phyloP scores from a whole-genome alignment of 495 filamentous ascomycete genomes.

The Hypoxylon trugodes region DNA sequence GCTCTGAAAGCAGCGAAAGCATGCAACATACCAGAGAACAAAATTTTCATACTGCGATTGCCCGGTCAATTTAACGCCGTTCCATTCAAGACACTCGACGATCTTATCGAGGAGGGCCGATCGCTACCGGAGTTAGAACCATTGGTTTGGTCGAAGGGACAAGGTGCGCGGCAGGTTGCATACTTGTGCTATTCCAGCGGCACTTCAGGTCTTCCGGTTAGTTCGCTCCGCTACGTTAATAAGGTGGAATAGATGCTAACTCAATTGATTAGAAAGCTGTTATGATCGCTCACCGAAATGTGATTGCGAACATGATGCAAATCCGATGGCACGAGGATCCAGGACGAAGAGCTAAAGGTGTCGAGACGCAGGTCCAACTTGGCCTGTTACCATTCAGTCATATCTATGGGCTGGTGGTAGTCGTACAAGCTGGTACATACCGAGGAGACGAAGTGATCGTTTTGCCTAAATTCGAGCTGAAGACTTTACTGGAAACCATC shows the following conservation, averaged over 20 bases:
- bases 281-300: constrained; percentile 89
- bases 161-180: constrained; percentile 77
- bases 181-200: constrained; percentile 92
- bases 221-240: constrained; percentile 23
- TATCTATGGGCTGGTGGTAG: constrained; percentile 85
- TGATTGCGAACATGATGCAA: constrained; percentile 84
- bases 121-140: constrained; percentile 68
- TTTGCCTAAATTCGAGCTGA: constrained; percentile 86
- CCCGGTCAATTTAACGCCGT: constrained; percentile 62
- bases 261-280: constrained; percentile 77
- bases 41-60: constrained; percentile 77
- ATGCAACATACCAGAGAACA: constrained; percentile 72
- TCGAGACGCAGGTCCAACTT: constrained; percentile 67
- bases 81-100: constrained; percentile 74
- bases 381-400: constrained; percentile 86
- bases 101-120: constrained; percentile 72
- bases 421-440: constrained; percentile 72
- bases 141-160: constrained; percentile 74
- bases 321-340: constrained; percentile 63
- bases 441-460: constrained; percentile 81
- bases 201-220: constrained; percentile 84
- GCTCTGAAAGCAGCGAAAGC: constrained; percentile 74
- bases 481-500: constrained; percentile 69
- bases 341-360: constrained; percentile 46
- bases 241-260: constrained; percentile 2